Base-by-base conservation (phyloP, 2,329 filamentous ascomycete genomes). In the Harringtonia lauricola region DNA sequence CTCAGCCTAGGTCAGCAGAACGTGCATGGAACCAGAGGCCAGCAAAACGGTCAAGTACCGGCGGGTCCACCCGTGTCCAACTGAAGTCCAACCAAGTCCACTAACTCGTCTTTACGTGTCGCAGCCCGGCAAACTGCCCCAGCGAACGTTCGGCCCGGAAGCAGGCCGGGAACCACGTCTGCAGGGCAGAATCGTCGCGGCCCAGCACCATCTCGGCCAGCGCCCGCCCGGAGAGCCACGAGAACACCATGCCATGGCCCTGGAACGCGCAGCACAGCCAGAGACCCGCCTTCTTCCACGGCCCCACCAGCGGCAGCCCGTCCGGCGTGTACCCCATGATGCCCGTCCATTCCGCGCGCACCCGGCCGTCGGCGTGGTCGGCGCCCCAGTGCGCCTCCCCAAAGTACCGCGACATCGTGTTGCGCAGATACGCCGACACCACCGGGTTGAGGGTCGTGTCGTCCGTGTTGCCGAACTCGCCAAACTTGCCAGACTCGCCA, bases 221-320 rank as follows among this genome's bases (percentile, higher is more conserved):
- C 0, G 71, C 79, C 50, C 71, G 67, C 0, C 76, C 76, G 24
- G 70, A 72, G 55, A 76, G 71, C 62, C 76, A 72, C 43, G 75
- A 76, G 28, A 76, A 57, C 2, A 78, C 78, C 79, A 82, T 83
- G 0, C 78, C 77, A 55, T 83, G 76, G 1, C 80, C 80, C 49
- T 80, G 79, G 49, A 83, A 83, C 7, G 74, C 70, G 3, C 72
- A 74, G 28, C 68, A 65, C 1, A 79, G 61, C 65, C 72, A 80
- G 19, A 82, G 53, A 1, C 67, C 47, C 36, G 21, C 19, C 34
- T 9, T 28, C 2, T 68, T 69, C 41, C 67, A 61, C 50, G 63
- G 58, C 0, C 74, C 74, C 1, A 78, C 67, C 36, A 74, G 63
- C 0, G 74, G 74, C 36, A 70, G 59, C 0, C 66, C 66, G 53